These are phyloP conservation scores for Neurospora sp. DNA, from an alignment of 495 filamentous ascomycete species.

Conservation along the genomic window DNA sequence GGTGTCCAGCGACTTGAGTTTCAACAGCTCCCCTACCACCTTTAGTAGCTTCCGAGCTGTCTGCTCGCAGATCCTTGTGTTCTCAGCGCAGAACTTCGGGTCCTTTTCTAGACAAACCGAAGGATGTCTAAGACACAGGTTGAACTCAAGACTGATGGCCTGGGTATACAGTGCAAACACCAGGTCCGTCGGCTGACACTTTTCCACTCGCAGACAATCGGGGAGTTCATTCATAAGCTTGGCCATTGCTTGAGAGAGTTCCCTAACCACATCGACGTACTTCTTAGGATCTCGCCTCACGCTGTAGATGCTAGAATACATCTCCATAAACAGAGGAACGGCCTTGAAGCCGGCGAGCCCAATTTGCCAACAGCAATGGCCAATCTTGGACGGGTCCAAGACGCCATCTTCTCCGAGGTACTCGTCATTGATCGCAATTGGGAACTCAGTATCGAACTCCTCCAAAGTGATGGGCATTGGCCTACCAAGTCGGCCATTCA, in stretches of 20 bases:
- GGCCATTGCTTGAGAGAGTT: slow-evolving; percentile 30
- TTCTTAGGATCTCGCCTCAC: slow-evolving; percentile 44
- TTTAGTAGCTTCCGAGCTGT: slow-evolving; percentile 52
- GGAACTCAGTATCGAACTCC: slow-evolving; percentile 69
- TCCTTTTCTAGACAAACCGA: slow-evolving; percentile 55
- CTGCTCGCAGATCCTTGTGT: slow-evolving; percentile 58
- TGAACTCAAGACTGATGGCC: slow-evolving; percentile 37
- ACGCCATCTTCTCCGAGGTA: slow-evolving; percentile 44
- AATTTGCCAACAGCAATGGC: slow-evolving; percentile 53
- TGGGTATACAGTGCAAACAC: slow-evolving; percentile 42
- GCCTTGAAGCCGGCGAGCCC: slow-evolving; percentile 52
- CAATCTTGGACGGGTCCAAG: slow-evolving; percentile 35
- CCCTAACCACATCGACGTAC: slow-evolving; percentile 36
- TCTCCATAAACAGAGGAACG: slow-evolving; percentile 53
- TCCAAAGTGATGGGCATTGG: slow-evolving; percentile 61
- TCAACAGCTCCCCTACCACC: slow-evolving; percentile 46
- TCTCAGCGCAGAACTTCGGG: slow-evolving; percentile 49
- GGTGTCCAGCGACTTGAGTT: slow-evolving; percentile 60
- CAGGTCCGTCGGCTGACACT: slow-evolving; percentile 40
- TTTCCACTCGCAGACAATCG: slow-evolving; percentile 35
- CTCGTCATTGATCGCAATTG: slow-evolving; percentile 57
- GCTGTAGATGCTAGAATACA: slow-evolving; percentile 62
- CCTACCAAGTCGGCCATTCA: slow-evolving; percentile 63
- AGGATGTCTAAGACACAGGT: slow-evolving; percentile 54
- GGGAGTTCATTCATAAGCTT: slow-evolving; percentile 49